These are phyloP conservation scores for Citeromyces matritensis DNA, from an alignment of 805 yeast genomes.

Conservation along the genomic window DNA sequence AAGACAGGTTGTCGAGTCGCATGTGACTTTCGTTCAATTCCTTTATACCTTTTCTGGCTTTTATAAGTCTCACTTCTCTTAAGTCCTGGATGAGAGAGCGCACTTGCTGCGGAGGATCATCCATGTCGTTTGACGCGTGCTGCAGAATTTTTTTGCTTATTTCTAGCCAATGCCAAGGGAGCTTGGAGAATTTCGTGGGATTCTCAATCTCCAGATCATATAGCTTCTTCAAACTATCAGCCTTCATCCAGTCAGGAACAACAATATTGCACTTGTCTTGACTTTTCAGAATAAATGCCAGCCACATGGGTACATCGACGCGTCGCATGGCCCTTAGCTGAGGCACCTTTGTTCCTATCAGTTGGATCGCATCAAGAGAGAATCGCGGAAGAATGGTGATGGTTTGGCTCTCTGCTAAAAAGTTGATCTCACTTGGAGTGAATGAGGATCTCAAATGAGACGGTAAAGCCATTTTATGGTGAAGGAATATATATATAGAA, in stretches of 20 bases:
- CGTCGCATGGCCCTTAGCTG: conserved; percentile 53
- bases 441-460: conserved; percentile 34
- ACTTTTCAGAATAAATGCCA: conserved; percentile 67
- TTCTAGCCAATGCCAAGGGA: conserved; percentile 90
- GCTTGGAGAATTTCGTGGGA: conserved; percentile 42
- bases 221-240: conserved; percentile 32
- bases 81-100: conserved; percentile 68
- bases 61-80: conserved; percentile 68
- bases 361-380: conserved; percentile 43
- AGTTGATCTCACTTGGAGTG: conserved; percentile 66
- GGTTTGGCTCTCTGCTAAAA: conserved; percentile 68
- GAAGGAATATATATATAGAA: background rate
- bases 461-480: conserved; percentile 46
- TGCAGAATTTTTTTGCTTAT: conserved; percentile 53
- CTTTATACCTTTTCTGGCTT: conserved; percentile 65
- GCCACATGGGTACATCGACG: conserved; percentile 69
- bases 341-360: conserved; percentile 50
- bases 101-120: conserved; percentile 56
- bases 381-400: conserved; percentile 71
- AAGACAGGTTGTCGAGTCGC: conserved; percentile 67
- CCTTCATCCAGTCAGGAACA: conserved; percentile 73
- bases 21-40: conserved; percentile 73
- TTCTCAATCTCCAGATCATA: conserved; percentile 53
- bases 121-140: conserved; percentile 63
- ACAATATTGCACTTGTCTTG: conserved; percentile 80